Evolutionary conservation across 768 basidiomycete genomes (phyloP), one percentile per base, ranked within the genome.

Genomic region (Mycena pura): DNA sequence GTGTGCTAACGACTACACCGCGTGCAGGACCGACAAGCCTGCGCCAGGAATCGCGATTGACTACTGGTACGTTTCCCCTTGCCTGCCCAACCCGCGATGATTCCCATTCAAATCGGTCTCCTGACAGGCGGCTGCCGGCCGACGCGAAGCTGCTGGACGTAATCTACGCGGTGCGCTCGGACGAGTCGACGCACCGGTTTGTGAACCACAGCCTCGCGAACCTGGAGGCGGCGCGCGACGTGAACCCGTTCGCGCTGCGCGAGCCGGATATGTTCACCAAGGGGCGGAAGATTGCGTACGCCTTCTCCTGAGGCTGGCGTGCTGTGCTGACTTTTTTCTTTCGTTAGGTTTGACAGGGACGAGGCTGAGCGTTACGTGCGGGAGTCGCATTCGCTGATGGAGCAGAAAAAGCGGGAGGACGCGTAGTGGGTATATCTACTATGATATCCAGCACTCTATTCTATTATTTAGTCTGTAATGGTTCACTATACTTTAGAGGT

Each of bases 141-240:
- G 74, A 90, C 67, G 91, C 94, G 0, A 95, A 85, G 68, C 77
- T 99, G 60, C 78, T 93, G 19, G 96, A 98, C 68, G 90, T 96
- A 45, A 82, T 98, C 47, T 93, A 93, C 69, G 95, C 94, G 31
- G 92, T 98, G 31, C 85, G 96, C 68, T 93, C 92, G 15, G 96
- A 98, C 74, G 96, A 98, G 73, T 85, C 91, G 1, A 95, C 92
- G 1, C 96, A 99, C 70, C 83, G 94, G 48, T 98, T 98, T 69
- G 94, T 96, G 64, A 99, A 99, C 75, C 96, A 99, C 78, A 93
- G 91, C 58, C 80, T 99, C 32, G 96, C 95, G 4, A 95, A 95
- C 76, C 81, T 99, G 48, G 78, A 93, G 64, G 80, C 82, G 28
- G 72, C 82, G 31, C 85, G 84, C 32, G 96, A 98, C 73, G 86